phyloP scores from a whole-genome alignment of 495 filamentous ascomycete genomes.

The Neurospora intermedia region DNA sequence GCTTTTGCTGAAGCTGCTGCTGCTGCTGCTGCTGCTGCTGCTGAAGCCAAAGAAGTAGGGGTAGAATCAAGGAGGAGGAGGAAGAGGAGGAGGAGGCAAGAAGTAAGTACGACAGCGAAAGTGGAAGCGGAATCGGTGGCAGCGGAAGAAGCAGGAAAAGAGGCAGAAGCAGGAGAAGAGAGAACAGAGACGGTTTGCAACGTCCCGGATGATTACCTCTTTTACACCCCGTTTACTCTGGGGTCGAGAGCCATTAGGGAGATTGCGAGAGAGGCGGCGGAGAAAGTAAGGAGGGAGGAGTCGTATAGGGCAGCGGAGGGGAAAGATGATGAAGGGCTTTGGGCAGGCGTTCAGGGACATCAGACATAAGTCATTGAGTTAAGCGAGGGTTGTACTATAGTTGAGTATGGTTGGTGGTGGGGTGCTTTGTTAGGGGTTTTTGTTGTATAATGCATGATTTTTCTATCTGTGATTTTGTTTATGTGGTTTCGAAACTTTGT shows the following conservation, averaged over 20 bases:
- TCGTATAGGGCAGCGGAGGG: background rate
- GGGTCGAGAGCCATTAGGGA: slow-evolving; percentile 20
- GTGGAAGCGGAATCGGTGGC: background rate
- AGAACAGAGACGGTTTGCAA: slow-evolving; percentile 10
- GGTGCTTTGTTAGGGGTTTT: too few relatives aligned
- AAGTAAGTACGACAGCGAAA: background rate
- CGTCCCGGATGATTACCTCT: slow-evolving; percentile 21
- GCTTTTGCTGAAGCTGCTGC: background rate
- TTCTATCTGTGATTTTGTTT: background rate
- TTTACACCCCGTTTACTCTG: slow-evolving; percentile 25
- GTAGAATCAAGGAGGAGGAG: background rate
- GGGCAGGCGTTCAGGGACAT: background rate
- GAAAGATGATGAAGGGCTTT: background rate
- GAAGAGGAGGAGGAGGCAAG: too few relatives aligned
- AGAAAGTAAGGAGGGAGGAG: slow-evolving; percentile 5
- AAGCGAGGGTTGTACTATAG: too few relatives aligned
- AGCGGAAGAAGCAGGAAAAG: background rate
- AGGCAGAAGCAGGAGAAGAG: background rate
- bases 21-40: background rate
- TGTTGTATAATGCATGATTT: background rate
- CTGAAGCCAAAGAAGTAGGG: background rate
- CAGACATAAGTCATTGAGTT: background rate
- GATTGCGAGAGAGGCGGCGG: slow-evolving; percentile 22
- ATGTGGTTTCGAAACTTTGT: background rate
- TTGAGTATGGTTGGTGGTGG: too few relatives aligned